These are phyloP conservation scores for Mortierella sp. DNA, from an alignment of 371 early-diverging fungal genomes.

Conservation along the genomic window DNA sequence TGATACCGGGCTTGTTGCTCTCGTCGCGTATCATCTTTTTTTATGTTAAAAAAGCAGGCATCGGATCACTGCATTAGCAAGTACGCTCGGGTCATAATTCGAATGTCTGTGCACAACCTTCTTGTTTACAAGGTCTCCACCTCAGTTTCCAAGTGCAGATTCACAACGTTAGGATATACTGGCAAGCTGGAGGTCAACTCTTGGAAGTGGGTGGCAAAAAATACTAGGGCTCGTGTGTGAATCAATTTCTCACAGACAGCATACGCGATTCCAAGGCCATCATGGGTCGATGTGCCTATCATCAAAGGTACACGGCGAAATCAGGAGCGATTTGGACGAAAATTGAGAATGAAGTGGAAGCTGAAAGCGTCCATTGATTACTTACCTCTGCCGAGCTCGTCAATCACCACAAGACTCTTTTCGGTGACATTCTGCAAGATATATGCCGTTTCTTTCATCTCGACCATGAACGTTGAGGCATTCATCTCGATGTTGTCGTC, in stretches of 20 bases:
- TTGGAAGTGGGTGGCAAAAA: conserved; percentile 81
- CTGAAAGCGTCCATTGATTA: background rate
- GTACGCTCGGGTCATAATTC: too few species aligned
- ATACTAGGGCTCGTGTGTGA: conserved; percentile 67
- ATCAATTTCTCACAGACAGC: conserved; percentile 85
- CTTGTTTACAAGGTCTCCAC: conserved; percentile 22
- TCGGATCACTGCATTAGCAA: too few species aligned
- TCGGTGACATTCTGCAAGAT: conserved; percentile 81
- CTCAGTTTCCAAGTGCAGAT: conserved; percentile 70
- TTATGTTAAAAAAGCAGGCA: too few species aligned
- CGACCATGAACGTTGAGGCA: conserved; percentile 90
- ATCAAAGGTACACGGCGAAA: background rate
- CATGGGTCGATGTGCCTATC: conserved; percentile 77
- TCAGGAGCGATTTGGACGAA: too few species aligned
- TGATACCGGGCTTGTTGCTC: conserved; percentile 40
- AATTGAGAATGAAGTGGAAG: too few species aligned
- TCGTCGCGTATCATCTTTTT: conserved; percentile 11
- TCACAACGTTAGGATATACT: conserved; percentile 74
- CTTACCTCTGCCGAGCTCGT: conserved; percentile 97
- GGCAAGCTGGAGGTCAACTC: conserved; percentile 64
- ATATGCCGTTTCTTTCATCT: conserved; percentile 92
- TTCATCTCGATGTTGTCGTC: conserved; percentile 73
- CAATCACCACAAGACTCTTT: conserved; percentile 87
- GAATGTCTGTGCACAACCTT: background rate
- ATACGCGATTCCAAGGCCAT: conserved; percentile 86